Evolutionary conservation across 371 early-diverging fungal species (phyloP), one percentile per base, ranked within the genome.

Genomic region (Actinomortierella wolfii): DNA sequence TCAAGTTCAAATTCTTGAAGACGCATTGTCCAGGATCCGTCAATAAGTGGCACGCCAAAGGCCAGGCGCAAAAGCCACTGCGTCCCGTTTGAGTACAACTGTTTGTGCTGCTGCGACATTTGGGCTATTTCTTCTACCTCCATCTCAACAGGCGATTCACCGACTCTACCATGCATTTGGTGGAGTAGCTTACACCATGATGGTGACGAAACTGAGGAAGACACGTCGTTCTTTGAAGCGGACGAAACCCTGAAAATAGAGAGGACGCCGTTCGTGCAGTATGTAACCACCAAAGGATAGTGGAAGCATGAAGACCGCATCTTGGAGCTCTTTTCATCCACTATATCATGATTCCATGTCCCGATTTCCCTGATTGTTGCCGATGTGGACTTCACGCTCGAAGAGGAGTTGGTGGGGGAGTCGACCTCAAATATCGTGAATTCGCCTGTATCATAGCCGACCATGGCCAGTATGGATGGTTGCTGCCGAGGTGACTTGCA

Each of bases 11-110:
- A 59, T 29, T 66, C 73, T 24, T 71, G 73, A 2, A 71, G 25
- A 23, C 73, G 66, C 9, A 71, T 53, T 0, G 73, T 71, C 73
- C 73, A 71, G 1, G 66, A 66, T 1, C 61, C 65, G 26, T 70
- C 65, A n/a, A 60, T 20, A 14, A 70, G 56, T 28, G 64, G 55
- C 18, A 70, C 34, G 4, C 73, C 73, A 53, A 66, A 71, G 21
- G 55, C 73, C 73, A 71, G 0, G 15, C 8, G n/a, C 42, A 39
- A 18, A 13, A 7, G 15, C 24, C 28, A 23, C 20, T 20, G 23
- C 34, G 23, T 17, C 14, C 18, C 23, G 20, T 2, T 21, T 8
- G 47, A 47, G 20, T 47, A 17, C 18, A 8, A 17, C 15, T 45
- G 45, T 2, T 47, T 1, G 20, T 18, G 47, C 8, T 8, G 47